Conservation (phyloP, 2,329 filamentous ascomycete genomes). For the Penicillium crustosum region DNA sequence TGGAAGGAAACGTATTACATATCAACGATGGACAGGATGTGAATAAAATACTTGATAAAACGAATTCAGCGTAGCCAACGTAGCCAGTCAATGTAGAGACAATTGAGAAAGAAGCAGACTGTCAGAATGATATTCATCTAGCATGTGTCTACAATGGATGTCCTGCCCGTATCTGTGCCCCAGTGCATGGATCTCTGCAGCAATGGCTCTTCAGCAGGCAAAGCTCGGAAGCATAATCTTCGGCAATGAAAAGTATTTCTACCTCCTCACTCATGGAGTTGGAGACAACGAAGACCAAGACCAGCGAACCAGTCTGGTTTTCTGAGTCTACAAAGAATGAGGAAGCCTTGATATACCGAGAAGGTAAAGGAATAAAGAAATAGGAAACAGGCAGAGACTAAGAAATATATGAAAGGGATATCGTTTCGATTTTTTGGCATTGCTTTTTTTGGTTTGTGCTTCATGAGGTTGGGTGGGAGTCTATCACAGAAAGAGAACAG, state of each 20-base stretch:
- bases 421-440: constrained; percentile 19
- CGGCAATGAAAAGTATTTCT: constrained; percentile 39
- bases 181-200: constrained; percentile 56
- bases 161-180: constrained; percentile 70
- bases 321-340: constrained; percentile 35
- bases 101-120: not conserved
- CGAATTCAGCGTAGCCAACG: not conserved
- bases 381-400: not conserved
- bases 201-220: constrained; percentile 65
- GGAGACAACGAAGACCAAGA: constrained; percentile 24
- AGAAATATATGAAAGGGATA: not conserved
- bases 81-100: not conserved
- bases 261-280: constrained; percentile 46
- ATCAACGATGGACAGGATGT: constrained; percentile 21
- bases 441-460: constrained; percentile 17
- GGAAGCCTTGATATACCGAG: constrained; percentile 50
- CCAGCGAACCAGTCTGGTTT: constrained; percentile 23
- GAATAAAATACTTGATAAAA: constrained; percentile 18
- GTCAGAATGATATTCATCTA: not conserved
- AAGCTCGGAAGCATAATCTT: constrained; percentile 31
- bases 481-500: constrained; percentile 22
- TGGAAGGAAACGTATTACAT: constrained; percentile 24
- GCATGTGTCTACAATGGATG: constrained; percentile 38
- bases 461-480: constrained; percentile 12
- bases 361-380: not conserved